phyloP scores from a whole-genome alignment of 1,284 basidiomycete species.

The Macrocystidia cucumis region DNA sequence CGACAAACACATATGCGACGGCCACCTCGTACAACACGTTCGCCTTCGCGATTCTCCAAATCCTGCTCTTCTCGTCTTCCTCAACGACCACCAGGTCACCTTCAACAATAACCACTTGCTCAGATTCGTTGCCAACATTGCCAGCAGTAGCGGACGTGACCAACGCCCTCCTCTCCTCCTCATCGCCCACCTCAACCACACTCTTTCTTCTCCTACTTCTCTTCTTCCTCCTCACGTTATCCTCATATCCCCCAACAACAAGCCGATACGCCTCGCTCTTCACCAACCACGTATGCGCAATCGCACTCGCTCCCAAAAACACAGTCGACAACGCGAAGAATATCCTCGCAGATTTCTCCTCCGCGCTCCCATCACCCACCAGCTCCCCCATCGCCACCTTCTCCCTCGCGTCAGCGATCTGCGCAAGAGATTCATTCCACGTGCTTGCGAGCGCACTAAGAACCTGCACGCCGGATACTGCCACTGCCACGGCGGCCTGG shows the following conservation, averaged over 20 bases:
- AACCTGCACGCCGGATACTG: slow-evolving; percentile 66
- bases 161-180: too few relatives aligned
- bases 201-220: slow-evolving; percentile 17
- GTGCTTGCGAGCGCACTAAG: slow-evolving; percentile 52
- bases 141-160: too few relatives aligned
- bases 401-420: slow-evolving; percentile 18
- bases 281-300: slow-evolving; percentile 49
- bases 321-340: slow-evolving; percentile 68
- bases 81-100: slow-evolving; percentile 15
- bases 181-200: slow-evolving; percentile 12
- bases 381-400: too few relatives aligned
- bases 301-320: slow-evolving; percentile 48
- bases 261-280: slow-evolving; percentile 49
- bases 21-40: slow-evolving; percentile 70
- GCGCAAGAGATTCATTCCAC: slow-evolving; percentile 25
- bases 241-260: slow-evolving; percentile 36
- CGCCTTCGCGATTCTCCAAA: slow-evolving; percentile 48
- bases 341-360: slow-evolving; percentile 55
- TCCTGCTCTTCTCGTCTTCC: slow-evolving; percentile 29
- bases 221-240: too few relatives aligned
- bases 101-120: slow-evolving; percentile 27
- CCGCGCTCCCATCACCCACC: slow-evolving; percentile 35
- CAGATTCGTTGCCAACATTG: too few relatives aligned
- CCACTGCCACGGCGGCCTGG: slow-evolving; percentile 71
- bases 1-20: slow-evolving; percentile 67